A percentile compares a stretch with the other conserved stretches of the same genome.
These are phyloP conservation scores for Chaetoscypha palmicola DNA, from an alignment of 2,329 filamentous ascomycete species.

Conservation along the genomic window DNA sequence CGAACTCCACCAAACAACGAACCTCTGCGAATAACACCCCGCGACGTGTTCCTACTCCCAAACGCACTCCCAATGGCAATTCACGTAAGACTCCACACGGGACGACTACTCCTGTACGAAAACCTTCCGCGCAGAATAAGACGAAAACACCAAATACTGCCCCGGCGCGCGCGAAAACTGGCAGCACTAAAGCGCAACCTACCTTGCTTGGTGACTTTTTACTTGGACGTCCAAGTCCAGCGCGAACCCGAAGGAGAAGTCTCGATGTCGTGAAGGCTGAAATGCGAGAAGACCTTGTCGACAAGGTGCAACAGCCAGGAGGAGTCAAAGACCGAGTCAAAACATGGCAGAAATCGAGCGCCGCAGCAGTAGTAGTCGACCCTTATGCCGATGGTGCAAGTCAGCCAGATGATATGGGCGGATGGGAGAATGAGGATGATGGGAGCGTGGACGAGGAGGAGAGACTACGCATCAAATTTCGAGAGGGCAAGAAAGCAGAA, in stretches of 20 bases:
- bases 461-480: constrained; percentile 41
- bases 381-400: constrained; percentile 46
- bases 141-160: constrained; percentile 22
- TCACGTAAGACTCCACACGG: constrained; percentile 16
- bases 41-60: constrained; percentile 14
- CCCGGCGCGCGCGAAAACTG: constrained; percentile 20
- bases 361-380: constrained; percentile 51
- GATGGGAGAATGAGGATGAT: constrained; percentile 47
- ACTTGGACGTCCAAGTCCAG: constrained; percentile 48
- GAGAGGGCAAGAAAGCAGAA: constrained; percentile 5
- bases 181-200: constrained; percentile 32
- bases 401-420: constrained; percentile 53
- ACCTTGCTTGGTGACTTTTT: constrained; percentile 52
- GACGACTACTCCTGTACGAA: constrained; percentile 18
- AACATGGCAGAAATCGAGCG: constrained; percentile 77
- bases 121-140: constrained; percentile 16
- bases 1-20: not conserved
- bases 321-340: constrained; percentile 74
- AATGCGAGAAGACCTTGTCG: constrained; percentile 45
- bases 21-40: constrained; percentile 11
- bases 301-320: constrained; percentile 53
- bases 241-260: constrained; percentile 50
- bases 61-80: constrained; percentile 18
- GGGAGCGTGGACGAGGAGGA: constrained; percentile 56
- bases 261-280: constrained; percentile 52